phyloP scores from a whole-genome alignment of 192 early-diverging fungal species.

The Podila minutissima region DNA sequence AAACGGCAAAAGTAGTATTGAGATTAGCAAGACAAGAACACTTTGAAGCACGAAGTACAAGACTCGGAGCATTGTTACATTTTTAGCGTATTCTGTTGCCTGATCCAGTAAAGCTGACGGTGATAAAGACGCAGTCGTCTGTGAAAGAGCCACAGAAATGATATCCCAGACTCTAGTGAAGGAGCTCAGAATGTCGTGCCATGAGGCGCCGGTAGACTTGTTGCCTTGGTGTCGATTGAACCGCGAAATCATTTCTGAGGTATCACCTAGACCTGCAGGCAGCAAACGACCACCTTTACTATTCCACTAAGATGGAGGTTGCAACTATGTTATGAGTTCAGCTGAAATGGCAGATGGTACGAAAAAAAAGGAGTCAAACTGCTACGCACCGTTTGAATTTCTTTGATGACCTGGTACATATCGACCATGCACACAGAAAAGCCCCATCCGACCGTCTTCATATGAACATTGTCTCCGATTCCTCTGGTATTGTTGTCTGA shows the following conservation, averaged over 20 bases:
- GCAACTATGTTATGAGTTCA: no score
- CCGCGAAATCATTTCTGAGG: background rate
- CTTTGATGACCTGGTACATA: slow-evolving; percentile 7
- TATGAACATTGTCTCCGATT: background rate
- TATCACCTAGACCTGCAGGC: slow-evolving; percentile 3
- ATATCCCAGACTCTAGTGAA: slow-evolving; percentile 13
- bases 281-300: background rate
- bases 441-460: background rate
- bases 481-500: background rate
- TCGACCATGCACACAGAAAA: slow-evolving; percentile 10
- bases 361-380: no score
- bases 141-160: background rate
- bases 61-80: background rate
- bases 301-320: background rate
- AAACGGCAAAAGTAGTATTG: no score
- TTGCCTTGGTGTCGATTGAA: slow-evolving; percentile 11
- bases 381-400: slow-evolving; percentile 6
- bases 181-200: background rate
- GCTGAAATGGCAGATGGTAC: no score
- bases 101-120: background rate
- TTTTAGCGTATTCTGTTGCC: background rate
- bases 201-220: background rate
- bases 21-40: no score
- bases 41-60: background rate
- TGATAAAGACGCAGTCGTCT: background rate